Percentiles rank a stretch among this genome's conserved stretches.
Conservation (phyloP, 2,329 filamentous ascomycete genomes). For the Magnaporthiopsis poae region DNA sequence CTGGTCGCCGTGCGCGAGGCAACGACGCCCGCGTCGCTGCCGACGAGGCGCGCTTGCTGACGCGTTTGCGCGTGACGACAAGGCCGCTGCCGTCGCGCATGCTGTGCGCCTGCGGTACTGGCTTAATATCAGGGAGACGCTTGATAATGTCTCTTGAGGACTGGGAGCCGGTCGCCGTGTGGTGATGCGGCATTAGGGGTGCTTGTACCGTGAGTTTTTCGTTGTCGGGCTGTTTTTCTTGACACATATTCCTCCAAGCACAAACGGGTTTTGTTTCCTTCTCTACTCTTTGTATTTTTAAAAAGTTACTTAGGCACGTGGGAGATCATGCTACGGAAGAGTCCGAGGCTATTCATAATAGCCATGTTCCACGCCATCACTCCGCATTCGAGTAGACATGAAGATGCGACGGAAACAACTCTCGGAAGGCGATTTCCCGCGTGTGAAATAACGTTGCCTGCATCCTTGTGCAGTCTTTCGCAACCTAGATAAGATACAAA, state of each 20-base stretch:
- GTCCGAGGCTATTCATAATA: not conserved
- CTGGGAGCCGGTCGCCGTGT: constrained; percentile 70
- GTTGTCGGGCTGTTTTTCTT: too few species aligned
- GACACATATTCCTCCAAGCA: too few species aligned
- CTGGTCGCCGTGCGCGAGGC: constrained; percentile 34
- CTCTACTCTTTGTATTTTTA: not conserved
- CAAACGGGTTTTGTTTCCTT: not conserved
- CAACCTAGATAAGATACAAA: too few species aligned
- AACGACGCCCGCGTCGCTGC: constrained; percentile 59
- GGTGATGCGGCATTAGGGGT: constrained; percentile 37
- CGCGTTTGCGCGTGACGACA: constrained; percentile 52
- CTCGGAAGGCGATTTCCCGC: too few species aligned
- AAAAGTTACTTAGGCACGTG: not conserved
- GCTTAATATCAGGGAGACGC: constrained; percentile 72
- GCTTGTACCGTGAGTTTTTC: not conserved
- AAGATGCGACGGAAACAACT: too few species aligned
- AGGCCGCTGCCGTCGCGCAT: constrained; percentile 62
- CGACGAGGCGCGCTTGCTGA: constrained; percentile 53
- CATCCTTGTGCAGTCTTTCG: too few species aligned
- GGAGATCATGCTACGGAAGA: not conserved
- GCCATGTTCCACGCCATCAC: not conserved
- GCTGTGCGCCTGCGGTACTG: constrained; percentile 77
- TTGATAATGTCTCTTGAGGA: constrained; percentile 57
- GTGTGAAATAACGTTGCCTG: too few species aligned
- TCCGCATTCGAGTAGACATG: too few species aligned